A percentile compares a stretch with the other conserved stretches of the same genome.
These are phyloP conservation scores for Podospora pseudocomata DNA, from an alignment of 495 filamentous ascomycete genomes.

Conservation along the genomic window DNA sequence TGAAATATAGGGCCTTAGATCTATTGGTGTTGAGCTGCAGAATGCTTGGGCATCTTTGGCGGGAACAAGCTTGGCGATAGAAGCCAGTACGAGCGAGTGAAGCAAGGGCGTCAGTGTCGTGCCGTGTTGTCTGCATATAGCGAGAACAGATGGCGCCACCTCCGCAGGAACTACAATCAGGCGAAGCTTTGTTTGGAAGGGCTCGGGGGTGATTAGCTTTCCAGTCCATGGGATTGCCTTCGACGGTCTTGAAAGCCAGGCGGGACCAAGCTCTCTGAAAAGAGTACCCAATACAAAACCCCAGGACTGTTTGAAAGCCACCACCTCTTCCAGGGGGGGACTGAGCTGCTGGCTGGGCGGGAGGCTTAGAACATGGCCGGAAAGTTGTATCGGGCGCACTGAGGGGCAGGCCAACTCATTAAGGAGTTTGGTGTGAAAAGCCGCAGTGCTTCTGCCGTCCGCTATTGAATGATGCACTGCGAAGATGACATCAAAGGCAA, in stretches of 20 bases:
- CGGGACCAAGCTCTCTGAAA: slow-evolving; percentile 22
- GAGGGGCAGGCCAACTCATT: slow-evolving; percentile 21
- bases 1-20: slow-evolving; percentile 29
- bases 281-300: slow-evolving; percentile 23
- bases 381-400: slow-evolving; percentile 8
- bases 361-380: slow-evolving; percentile 17
- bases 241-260: slow-evolving; percentile 15
- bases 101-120: slow-evolving; percentile 37
- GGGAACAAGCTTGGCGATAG: slow-evolving; percentile 24
- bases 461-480: slow-evolving; percentile 34
- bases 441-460: slow-evolving; percentile 35
- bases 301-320: slow-evolving; percentile 29
- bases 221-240: slow-evolving; percentile 28
- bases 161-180: slow-evolving; percentile 26
- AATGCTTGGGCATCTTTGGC: slow-evolving; percentile 26
- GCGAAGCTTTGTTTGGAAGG: slow-evolving; percentile 26
- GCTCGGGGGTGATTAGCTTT: slow-evolving; percentile 22
- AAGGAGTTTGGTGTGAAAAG: slow-evolving; percentile 35
- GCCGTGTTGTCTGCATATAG: slow-evolving; percentile 25
- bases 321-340: slow-evolving; percentile 24
- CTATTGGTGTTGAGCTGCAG: slow-evolving; percentile 29
- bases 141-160: slow-evolving; percentile 20
- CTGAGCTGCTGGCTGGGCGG: neutral
- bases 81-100: slow-evolving; percentile 28
- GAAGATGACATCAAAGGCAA: slow-evolving; percentile 30